A percentile compares a stretch with the other conserved stretches of the same genome.
These are phyloP conservation scores for Dactylellina cionopaga DNA, from an alignment of 2,329 filamentous ascomycete genomes.

Conservation along the genomic window DNA sequence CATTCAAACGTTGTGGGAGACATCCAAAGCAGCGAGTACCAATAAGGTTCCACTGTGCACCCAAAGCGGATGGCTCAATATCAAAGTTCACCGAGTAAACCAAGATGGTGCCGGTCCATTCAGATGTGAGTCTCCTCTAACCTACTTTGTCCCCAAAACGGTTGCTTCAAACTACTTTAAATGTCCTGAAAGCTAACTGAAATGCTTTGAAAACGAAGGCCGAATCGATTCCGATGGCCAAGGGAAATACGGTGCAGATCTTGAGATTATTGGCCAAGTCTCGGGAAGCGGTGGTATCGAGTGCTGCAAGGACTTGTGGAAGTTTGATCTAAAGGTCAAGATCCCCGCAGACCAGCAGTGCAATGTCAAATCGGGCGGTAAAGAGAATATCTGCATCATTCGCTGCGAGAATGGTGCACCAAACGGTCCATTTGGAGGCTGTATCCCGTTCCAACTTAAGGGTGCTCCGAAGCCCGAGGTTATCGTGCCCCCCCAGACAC, in stretches of 20 bases:
- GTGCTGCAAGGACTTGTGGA: neutral
- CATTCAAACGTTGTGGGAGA: slow-evolving; percentile 18
- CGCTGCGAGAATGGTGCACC: slow-evolving; percentile 55
- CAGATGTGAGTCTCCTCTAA: no score
- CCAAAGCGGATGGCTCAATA: slow-evolving; percentile 12
- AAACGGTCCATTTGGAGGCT: slow-evolving; percentile 72
- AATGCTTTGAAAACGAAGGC: no score
- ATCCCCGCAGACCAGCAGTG: neutral
- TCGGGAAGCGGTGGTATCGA: neutral
- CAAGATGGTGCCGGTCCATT: slow-evolving; percentile 27
- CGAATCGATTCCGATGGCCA: slow-evolving; percentile 3
- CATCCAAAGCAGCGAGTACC: neutral
- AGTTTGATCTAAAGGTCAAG: neutral
- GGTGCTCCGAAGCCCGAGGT: neutral
- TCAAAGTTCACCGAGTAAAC: slow-evolving; percentile 14
- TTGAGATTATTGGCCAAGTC: neutral
- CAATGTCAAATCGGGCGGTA: neutral
- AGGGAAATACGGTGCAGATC: slow-evolving; percentile 8
- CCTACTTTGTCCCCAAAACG: no score
- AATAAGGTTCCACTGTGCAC: neutral
- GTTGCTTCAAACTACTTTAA: no score
- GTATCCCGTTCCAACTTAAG: slow-evolving; percentile 66
- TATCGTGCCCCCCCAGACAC: neutral
- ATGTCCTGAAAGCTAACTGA: no score
- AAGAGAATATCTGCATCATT: slow-evolving; percentile 16